Evolutionary conservation across 768 basidiomycete genomes (phyloP).

Genomic region (Amanita pseudoporphyria): DNA sequence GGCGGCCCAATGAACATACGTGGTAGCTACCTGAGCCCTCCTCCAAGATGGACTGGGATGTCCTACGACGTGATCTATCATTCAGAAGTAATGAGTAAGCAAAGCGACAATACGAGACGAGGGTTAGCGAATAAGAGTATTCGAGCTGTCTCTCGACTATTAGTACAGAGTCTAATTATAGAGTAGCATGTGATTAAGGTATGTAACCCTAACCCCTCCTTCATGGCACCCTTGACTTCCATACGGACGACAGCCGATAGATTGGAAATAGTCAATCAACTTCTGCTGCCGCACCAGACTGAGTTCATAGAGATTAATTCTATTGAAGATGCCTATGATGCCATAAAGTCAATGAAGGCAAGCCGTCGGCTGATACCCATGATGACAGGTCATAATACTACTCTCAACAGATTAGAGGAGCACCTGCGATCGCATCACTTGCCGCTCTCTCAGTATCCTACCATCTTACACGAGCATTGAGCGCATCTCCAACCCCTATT

Average conservation of each 20-base stretch:
- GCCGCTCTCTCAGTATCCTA: conserved; percentile 73
- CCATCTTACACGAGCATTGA: conserved; percentile 46
- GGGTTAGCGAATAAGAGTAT: conserved; percentile 6
- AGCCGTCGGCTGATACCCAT: conserved; percentile 6
- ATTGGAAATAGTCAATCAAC: conserved; percentile 86
- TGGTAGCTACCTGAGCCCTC: conserved; percentile 55
- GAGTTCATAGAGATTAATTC: conserved; percentile 58
- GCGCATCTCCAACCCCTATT: conserved; percentile 34
- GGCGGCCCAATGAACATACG: neutral
- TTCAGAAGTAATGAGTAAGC: conserved; percentile 20
- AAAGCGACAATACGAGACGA: conserved; percentile 3
- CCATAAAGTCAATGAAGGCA: conserved; percentile 95
- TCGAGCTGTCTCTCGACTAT: conserved; percentile 1
- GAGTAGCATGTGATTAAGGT: conserved; percentile 14
- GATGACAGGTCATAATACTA: neutral
- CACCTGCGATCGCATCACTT: conserved; percentile 90
- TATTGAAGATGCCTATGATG: conserved; percentile 81
- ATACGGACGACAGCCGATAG: conserved; percentile 30
- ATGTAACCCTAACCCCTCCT: conserved; percentile 15
- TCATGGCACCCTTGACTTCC: conserved; percentile 24
- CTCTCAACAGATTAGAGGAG: conserved; percentile 56
- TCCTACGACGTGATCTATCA: conserved; percentile 93
- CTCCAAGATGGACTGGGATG: conserved; percentile 88
- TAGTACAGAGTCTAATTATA: conserved; percentile 4
- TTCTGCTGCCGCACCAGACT: conserved; percentile 69